Evolutionary conservation across 208 protist genomes (phyloP).

Genomic region (Porcisia deanei): DNA sequence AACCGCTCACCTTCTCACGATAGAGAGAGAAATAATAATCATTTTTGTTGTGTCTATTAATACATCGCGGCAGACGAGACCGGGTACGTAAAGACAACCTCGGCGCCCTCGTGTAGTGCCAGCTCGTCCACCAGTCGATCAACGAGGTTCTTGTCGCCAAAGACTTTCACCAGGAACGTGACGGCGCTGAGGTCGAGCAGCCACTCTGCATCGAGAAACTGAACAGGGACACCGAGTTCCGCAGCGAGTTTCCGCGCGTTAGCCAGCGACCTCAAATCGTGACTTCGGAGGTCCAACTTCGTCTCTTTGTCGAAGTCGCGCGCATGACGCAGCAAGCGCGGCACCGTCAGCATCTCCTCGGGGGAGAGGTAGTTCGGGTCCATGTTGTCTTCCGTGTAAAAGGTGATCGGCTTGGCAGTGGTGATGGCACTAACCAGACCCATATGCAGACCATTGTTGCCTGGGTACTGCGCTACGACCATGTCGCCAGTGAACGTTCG

Average conservation of each 20-base stretch:
- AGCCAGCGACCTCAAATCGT: slow-evolving; percentile 65
- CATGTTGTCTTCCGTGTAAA: slow-evolving; percentile 61
- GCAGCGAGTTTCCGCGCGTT: slow-evolving; percentile 57
- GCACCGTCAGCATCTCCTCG: slow-evolving; percentile 52
- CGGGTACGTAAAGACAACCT: slow-evolving; percentile 88
- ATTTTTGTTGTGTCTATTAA: background rate
- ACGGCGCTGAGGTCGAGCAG: slow-evolving; percentile 79
- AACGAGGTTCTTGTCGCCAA: slow-evolving; percentile 42
- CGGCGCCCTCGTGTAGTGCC: slow-evolving; percentile 63
- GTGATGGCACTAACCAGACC: slow-evolving; percentile 77
- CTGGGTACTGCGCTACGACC: slow-evolving; percentile 84
- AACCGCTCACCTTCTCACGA: no score
- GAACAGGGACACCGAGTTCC: slow-evolving; percentile 51
- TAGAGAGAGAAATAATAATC: no score
- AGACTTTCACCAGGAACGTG: slow-evolving; percentile 83
- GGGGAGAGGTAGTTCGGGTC: slow-evolving; percentile 64
- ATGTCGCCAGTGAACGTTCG: slow-evolving; percentile 72
- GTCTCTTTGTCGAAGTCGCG: slow-evolving; percentile 77
- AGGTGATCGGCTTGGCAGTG: slow-evolving; percentile 70
- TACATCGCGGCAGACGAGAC: slow-evolving; percentile 23
- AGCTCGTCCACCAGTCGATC: slow-evolving; percentile 79
- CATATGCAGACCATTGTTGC: slow-evolving; percentile 65
- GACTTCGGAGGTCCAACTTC: slow-evolving; percentile 63
- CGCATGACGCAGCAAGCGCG: slow-evolving; percentile 80
- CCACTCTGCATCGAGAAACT: slow-evolving; percentile 85